Evolutionary conservation across 495 filamentous ascomycete species (phyloP).

Genomic region (Wilcoxina mikolae): DNA sequence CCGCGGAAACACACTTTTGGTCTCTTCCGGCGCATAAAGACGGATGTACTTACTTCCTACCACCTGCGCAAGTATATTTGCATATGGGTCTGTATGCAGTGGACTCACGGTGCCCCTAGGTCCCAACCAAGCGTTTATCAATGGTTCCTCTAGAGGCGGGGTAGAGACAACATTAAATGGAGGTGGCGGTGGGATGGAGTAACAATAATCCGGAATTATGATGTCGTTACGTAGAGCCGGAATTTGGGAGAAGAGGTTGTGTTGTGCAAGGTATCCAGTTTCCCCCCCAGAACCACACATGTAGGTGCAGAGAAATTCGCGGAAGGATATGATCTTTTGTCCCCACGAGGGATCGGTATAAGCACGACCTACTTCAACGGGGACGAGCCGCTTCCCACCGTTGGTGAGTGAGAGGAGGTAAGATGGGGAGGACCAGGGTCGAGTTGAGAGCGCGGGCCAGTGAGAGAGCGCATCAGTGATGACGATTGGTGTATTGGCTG

Average conservation of each 20-base stretch:
- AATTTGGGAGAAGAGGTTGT: slow-evolving; percentile 72
- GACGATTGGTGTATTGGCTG: slow-evolving; percentile 47
- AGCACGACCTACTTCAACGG: slow-evolving; percentile 74
- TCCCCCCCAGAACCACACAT: background rate
- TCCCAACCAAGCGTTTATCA: slow-evolving; percentile 87
- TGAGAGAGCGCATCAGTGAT: slow-evolving; percentile 46
- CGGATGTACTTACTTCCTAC: slow-evolving; percentile 84
- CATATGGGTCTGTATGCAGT: slow-evolving; percentile 83
- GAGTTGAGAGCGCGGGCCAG: slow-evolving; percentile 65
- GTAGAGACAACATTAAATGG: slow-evolving; percentile 26
- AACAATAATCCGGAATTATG: slow-evolving; percentile 70
- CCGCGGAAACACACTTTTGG: slow-evolving; percentile 47
- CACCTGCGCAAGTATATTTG: slow-evolving; percentile 83
- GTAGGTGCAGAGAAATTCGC: slow-evolving; percentile 44
- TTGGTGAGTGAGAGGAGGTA: slow-evolving; percentile 70
- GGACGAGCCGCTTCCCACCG: slow-evolving; percentile 61
- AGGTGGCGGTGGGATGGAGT: slow-evolving; percentile 43
- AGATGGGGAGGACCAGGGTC: slow-evolving; percentile 53
- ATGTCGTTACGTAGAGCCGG: slow-evolving; percentile 66
- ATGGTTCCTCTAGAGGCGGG: slow-evolving; percentile 34
- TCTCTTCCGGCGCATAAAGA: slow-evolving; percentile 57
- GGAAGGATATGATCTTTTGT: slow-evolving; percentile 65
- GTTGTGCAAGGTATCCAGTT: slow-evolving; percentile 77
- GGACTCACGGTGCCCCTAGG: slow-evolving; percentile 79
- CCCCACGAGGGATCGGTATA: slow-evolving; percentile 83